Conservation (phyloP, 495 filamentous ascomycete genomes). For the Cairneyella variabilis region DNA sequence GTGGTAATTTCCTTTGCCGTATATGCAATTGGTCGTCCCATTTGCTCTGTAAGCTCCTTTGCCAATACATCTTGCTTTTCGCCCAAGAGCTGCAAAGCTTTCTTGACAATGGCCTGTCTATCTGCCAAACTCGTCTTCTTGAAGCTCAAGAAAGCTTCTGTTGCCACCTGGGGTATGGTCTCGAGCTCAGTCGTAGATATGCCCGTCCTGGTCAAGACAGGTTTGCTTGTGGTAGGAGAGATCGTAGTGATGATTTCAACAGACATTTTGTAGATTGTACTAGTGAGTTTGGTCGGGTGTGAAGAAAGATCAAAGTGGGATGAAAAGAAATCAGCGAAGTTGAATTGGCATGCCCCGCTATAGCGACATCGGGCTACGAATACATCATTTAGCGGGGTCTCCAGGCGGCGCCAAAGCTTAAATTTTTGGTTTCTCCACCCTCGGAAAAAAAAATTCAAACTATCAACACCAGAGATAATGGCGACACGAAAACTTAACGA, state of each 20-base stretch:
- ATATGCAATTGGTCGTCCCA: constrained; percentile 89
- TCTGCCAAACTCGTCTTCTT: constrained; percentile 58
- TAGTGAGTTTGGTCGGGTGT: background rate
- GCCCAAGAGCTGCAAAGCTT: constrained; percentile 64
- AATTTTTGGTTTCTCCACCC: background rate
- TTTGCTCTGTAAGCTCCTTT: constrained; percentile 82
- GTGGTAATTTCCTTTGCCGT: constrained; percentile 76
- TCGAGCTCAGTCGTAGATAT: constrained; percentile 62
- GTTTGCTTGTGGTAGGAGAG: constrained; percentile 78
- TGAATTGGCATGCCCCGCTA: constrained; percentile 9
- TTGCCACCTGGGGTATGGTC: constrained; percentile 59
- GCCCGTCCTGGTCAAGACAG: constrained; percentile 71
- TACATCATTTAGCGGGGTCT: background rate
- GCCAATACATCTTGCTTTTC: constrained; percentile 76
- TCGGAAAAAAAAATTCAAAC: background rate
- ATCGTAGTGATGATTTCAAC: constrained; percentile 82
- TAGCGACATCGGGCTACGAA: no score
- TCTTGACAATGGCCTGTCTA: constrained; percentile 71
- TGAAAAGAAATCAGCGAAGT: constrained; percentile 1
- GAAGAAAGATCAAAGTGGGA: constrained; percentile 14
- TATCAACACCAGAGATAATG: constrained; percentile 17
- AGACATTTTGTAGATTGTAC: constrained; percentile 52
- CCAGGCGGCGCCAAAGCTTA: constrained; percentile 8
- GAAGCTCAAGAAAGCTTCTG: constrained; percentile 68
- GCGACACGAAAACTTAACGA: constrained; percentile 58